Conservation (phyloP, 805 yeast species). For the Starmerella vaccinii region DNA sequence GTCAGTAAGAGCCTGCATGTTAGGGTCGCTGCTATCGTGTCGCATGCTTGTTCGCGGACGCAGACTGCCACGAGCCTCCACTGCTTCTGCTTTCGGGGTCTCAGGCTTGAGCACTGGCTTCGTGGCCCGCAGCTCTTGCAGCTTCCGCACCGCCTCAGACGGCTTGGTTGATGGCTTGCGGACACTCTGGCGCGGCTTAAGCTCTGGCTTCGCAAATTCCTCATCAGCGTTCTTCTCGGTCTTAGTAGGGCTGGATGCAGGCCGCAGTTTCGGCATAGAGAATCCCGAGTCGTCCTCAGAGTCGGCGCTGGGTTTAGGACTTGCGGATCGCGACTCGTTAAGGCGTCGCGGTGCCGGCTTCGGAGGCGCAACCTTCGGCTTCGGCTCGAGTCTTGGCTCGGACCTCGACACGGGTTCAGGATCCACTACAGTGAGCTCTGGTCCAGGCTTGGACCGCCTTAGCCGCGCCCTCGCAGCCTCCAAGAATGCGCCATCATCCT, state of each 20-base stretch:
- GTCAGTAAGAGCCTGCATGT: constrained; percentile 15
- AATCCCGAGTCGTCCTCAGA: constrained; percentile 4
- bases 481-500: constrained; percentile 18
- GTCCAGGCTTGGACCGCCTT: background rate
- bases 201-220: constrained; percentile 6
- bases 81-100: constrained; percentile 19
- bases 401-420: background rate
- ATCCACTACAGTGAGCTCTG: background rate
- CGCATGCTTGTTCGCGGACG: constrained; percentile 11
- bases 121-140: constrained; percentile 19
- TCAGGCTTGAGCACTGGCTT: constrained; percentile 18
- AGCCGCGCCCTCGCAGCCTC: constrained; percentile 11
- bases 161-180: constrained; percentile 15
- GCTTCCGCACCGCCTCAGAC: constrained; percentile 18
- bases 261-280: constrained; percentile 13
- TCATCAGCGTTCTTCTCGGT: background rate
- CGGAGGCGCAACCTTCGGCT: background rate
- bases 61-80: constrained; percentile 12
- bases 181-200: constrained; percentile 17
- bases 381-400: background rate
- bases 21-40: constrained; percentile 15
- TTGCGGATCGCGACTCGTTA: background rate
- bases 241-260: constrained; percentile 5
- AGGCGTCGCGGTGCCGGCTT: constrained; percentile 1
- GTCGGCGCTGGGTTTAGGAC: background rate